Percentiles rank a stretch among this genome's conserved stretches.
Evolutionary conservation across 108 stramenopile genomes (phyloP).

Genomic region (Chaetoceros tenuissimus): DNA sequence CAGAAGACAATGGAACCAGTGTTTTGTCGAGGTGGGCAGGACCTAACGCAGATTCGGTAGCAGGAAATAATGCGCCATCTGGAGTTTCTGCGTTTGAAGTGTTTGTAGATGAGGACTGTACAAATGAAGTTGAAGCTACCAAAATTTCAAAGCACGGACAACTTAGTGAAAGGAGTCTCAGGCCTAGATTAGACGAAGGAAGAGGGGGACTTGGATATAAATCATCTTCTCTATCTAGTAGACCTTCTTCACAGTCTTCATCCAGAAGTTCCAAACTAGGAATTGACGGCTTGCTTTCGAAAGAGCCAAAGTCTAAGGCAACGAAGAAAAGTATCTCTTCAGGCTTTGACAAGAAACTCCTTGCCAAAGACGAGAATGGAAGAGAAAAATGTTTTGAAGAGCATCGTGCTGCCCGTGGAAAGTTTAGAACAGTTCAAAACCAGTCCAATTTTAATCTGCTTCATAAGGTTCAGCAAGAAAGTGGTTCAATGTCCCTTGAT

Average conservation of each 20-base stretch:
- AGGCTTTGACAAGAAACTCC: slow-evolving; percentile 42
- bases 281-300: not conserved
- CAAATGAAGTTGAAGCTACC: slow-evolving; percentile 2
- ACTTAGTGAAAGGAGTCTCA: slow-evolving; percentile 25
- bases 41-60: not conserved
- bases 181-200: slow-evolving; percentile 56
- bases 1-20: slow-evolving; percentile 2
- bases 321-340: slow-evolving; percentile 1
- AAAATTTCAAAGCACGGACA: slow-evolving; percentile 13
- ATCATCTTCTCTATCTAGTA: not conserved
- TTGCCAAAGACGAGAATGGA: slow-evolving; percentile 31
- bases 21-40: slow-evolving; percentile 13
- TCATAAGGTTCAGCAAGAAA: slow-evolving; percentile 16
- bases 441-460: slow-evolving; percentile 49
- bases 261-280: not conserved
- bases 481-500: slow-evolving; percentile 5
- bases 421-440: slow-evolving; percentile 25
- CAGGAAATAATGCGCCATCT: slow-evolving; percentile 11
- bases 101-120: slow-evolving; percentile 74
- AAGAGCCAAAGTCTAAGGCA: not conserved
- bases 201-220: slow-evolving; percentile 6
- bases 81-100: slow-evolving; percentile 50
- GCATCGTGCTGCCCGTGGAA: slow-evolving; percentile 24
- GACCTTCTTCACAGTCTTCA: not conserved
- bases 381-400: slow-evolving; percentile 76